These are phyloP conservation scores for Magnaporthales sp. DNA, from an alignment of 2,329 filamentous ascomycete genomes.

Conservation along the genomic window DNA sequence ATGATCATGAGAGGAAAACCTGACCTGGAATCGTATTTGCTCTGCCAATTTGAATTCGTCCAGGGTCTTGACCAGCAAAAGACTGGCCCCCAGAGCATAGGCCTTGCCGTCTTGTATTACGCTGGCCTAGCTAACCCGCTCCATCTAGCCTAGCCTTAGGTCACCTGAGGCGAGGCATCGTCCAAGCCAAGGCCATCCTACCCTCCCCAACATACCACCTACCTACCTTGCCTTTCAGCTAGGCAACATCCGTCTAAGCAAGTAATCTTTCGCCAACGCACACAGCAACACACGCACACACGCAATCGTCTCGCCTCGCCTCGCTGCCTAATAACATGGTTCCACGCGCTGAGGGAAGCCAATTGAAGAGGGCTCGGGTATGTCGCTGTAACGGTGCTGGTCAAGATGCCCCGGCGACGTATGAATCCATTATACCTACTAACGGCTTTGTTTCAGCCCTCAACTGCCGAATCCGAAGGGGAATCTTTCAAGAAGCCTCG, in stretches of 20 bases:
- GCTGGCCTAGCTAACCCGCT: background rate
- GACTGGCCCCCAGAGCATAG: background rate
- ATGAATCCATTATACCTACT: slow-evolving; percentile 15
- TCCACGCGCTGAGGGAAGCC: slow-evolving; percentile 18
- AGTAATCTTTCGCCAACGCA: background rate
- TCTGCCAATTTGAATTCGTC: background rate
- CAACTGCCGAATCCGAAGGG: slow-evolving; percentile 47
- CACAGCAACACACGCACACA: background rate
- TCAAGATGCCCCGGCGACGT: slow-evolving; percentile 2
- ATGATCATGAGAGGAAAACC: background rate
- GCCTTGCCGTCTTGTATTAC: background rate
- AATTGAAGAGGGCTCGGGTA: slow-evolving; percentile 20
- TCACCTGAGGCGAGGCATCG: background rate
- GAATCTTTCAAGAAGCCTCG: slow-evolving; percentile 73
- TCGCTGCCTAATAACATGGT: slow-evolving; percentile 10
- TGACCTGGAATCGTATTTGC: background rate
- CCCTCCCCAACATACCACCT: background rate
- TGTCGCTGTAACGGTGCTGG: slow-evolving; percentile 11
- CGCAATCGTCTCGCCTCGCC: background rate
- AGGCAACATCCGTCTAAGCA: background rate
- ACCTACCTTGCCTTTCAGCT: background rate
- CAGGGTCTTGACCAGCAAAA: background rate
- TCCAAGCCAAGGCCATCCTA: background rate
- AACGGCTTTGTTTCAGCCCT: slow-evolving; percentile 36
- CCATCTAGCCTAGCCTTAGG: background rate